Percentiles rank a stretch among this genome's conserved stretches.
Conservation (phyloP, 2,329 filamentous ascomycete genomes). For the Penicillium sp. region DNA sequence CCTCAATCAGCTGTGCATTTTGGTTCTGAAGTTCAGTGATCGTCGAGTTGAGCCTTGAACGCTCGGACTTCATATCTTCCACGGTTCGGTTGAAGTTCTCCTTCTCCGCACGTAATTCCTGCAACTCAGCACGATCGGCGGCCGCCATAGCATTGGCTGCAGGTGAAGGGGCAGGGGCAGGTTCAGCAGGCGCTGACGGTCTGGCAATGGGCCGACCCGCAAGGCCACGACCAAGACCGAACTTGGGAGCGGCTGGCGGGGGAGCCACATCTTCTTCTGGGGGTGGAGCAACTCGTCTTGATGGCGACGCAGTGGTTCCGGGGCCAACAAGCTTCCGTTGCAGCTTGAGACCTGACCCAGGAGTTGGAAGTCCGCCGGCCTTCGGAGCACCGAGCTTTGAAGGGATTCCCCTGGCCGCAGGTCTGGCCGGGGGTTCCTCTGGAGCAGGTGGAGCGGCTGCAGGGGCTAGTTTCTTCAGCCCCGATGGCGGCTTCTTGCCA, state of each 20-base stretch:
- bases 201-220: conserved; percentile 83
- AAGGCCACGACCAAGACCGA: conserved; percentile 72
- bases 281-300: conserved; percentile 46
- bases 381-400: conserved; percentile 50
- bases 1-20: conserved; percentile 94
- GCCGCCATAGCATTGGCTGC: conserved; percentile 67
- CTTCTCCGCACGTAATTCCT: conserved; percentile 80
- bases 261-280: conserved; percentile 47
- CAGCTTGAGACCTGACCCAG: conserved; percentile 45
- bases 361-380: conserved; percentile 42
- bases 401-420: conserved; percentile 40
- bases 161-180: conserved; percentile 53
- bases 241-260: conserved; percentile 49
- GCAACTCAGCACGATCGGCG: conserved; percentile 67
- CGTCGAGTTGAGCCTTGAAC: conserved; percentile 77
- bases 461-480: conserved; percentile 51
- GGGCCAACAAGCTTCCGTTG: conserved; percentile 46
- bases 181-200: conserved; percentile 52
- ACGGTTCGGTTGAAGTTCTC: conserved; percentile 72
- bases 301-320: conserved; percentile 44
- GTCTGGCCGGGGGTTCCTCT: conserved; percentile 44
- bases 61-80: conserved; percentile 80
- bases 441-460: conserved; percentile 30
- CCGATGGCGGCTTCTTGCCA: conserved; percentile 53
- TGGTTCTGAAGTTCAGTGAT: conserved; percentile 94